phyloP scores from a whole-genome alignment of 768 basidiomycete species.

The Grammothele lineata region DNA sequence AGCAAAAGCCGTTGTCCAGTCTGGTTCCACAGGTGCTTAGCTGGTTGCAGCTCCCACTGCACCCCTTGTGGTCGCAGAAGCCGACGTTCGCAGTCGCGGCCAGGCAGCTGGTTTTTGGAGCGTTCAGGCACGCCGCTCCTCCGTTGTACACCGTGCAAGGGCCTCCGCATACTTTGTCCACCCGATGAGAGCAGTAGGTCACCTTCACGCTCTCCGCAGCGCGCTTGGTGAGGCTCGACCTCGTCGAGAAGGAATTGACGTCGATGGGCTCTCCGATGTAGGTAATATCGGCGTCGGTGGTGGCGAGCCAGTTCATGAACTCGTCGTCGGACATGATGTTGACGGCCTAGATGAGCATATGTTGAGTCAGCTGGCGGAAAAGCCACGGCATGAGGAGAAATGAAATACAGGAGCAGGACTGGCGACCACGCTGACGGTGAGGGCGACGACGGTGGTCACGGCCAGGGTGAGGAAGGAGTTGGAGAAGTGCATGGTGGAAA shows the following conservation, averaged over 20 bases:
- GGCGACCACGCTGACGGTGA: not conserved
- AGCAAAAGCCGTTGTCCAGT: conserved; percentile 15
- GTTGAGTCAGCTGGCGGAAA: not conserved
- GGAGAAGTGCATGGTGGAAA: not conserved
- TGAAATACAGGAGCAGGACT: not conserved
- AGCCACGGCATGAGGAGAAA: not conserved
- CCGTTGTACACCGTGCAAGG: conserved; percentile 30
- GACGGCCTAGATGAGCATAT: not conserved
- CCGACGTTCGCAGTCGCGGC: conserved; percentile 25
- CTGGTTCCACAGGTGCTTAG: conserved; percentile 22
- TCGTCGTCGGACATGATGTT: not conserved
- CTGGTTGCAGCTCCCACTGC: conserved; percentile 24
- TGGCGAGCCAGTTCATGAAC: conserved; percentile 12
- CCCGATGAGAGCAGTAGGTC: conserved; percentile 23
- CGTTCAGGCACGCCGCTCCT: conserved; percentile 19
- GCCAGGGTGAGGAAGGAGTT: not conserved
- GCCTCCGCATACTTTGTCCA: conserved; percentile 25
- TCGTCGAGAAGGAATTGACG: too few relatives aligned
- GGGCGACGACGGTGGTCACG: not conserved
- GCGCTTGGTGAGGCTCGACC: conserved; percentile 12
- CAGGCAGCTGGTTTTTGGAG: conserved; percentile 27
- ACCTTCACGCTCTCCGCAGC: conserved; percentile 20
- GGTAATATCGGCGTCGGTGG: conserved; percentile 16
- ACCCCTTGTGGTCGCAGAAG: conserved; percentile 24
- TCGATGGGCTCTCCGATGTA: conserved; percentile 17